These are phyloP conservation scores for Cladorrhinum samala DNA, from an alignment of 495 filamentous ascomycete species.

Conservation along the genomic window DNA sequence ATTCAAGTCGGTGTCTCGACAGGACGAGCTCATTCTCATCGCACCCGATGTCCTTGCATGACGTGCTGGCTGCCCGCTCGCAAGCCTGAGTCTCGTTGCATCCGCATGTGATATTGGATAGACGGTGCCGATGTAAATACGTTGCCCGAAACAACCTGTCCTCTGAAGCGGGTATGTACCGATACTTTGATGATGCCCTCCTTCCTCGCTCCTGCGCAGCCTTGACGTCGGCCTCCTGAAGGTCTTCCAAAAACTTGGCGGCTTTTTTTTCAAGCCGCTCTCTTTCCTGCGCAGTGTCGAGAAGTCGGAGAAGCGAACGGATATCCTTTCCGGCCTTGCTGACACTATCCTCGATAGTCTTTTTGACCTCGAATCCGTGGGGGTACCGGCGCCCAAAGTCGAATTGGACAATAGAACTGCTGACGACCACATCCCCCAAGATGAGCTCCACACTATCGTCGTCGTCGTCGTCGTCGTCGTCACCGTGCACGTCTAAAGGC, in stretches of 20 bases:
- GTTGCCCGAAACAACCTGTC: not conserved
- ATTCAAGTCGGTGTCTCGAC: not conserved
- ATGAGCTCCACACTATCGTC: conserved; percentile 5
- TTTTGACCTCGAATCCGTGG: conserved; percentile 18
- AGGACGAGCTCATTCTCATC: not conserved
- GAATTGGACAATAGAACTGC: conserved; percentile 23
- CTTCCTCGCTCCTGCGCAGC: not conserved
- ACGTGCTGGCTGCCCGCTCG: not conserved
- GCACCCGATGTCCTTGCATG: not conserved
- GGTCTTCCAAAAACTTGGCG: conserved; percentile 9
- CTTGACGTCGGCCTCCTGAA: conserved; percentile 1
- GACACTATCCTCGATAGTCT: conserved; percentile 25
- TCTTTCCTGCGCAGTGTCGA: conserved; percentile 11
- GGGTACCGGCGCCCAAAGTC: conserved; percentile 27
- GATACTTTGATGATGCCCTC: conserved; percentile 6
- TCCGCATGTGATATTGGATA: not conserved
- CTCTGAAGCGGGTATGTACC: not conserved
- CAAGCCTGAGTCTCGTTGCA: not conserved
- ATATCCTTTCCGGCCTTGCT: conserved; percentile 28
- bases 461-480: conserved; percentile 9
- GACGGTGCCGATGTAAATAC: not conserved
- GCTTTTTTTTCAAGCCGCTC: conserved; percentile 15
- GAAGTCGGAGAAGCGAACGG: conserved; percentile 17
- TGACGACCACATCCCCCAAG: conserved; percentile 11
- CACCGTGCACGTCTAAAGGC: not conserved